phyloP scores from a whole-genome alignment of 805 yeast genomes.

The Yamadazyma paraphyllophila region DNA sequence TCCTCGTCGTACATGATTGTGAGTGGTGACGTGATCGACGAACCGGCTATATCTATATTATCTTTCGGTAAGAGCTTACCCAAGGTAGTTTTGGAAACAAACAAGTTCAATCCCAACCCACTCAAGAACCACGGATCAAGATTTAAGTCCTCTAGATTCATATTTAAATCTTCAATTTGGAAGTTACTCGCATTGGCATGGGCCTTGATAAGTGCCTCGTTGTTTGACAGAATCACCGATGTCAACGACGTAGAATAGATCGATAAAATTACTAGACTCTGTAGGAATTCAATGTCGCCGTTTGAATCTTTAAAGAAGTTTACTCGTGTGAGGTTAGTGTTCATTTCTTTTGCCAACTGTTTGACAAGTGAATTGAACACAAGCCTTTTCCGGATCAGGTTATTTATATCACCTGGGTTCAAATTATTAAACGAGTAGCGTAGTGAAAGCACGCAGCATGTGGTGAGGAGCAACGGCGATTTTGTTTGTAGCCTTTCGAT shows the following conservation, averaged over 20 bases:
- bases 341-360: conserved; percentile 51
- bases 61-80: conserved; percentile 33
- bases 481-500: conserved; percentile 46
- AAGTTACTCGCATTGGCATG: conserved; percentile 4
- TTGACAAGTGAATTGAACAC: conserved; percentile 44
- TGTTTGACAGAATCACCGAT: conserved; percentile 26
- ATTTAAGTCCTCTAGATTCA: conserved; percentile 35
- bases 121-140: conserved; percentile 73
- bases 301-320: conserved; percentile 24
- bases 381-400: conserved; percentile 19
- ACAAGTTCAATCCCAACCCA: conserved; percentile 62
- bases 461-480: conserved; percentile 64
- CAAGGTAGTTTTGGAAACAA: conserved; percentile 49
- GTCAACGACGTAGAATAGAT: conserved; percentile 65
- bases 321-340: conserved; percentile 34
- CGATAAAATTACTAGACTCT: conserved; percentile 63
- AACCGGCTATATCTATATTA: background rate
- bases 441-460: conserved; percentile 62
- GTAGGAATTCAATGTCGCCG: conserved; percentile 57
- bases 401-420: conserved; percentile 25
- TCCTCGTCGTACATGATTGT: conserved; percentile 32
- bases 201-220: conserved; percentile 8
- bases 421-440: conserved; percentile 42
- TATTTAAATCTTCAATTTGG: conserved; percentile 7
- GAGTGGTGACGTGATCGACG: conserved; percentile 18